Evolutionary conservation across 2,329 filamentous ascomycete species (phyloP), one percentile per base, ranked within the genome.

Genomic region (Alternaria brassicae): DNA sequence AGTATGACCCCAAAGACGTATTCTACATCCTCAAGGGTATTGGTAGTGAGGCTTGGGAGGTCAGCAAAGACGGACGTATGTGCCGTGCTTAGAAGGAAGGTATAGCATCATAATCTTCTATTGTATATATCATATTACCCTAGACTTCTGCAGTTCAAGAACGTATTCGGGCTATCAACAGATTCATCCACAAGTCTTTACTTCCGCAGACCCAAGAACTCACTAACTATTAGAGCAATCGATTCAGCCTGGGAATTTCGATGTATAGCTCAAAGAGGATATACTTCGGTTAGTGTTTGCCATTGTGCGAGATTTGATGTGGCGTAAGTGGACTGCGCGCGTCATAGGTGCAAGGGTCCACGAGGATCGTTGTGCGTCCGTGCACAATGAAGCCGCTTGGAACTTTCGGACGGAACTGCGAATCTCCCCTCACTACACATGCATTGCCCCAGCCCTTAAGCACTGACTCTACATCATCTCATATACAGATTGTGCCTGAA

Each of bases 21-120:
- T 67, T 73, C 21, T 72, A 69, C 40, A 65, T 58, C 2, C 42
- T 36, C 15, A 67, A 58, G 21, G 62, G 61, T 9, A 67, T 72
- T 8, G 70, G 70, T 4, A 72, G 69, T 45, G 68, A 73, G 12
- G 56, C 30, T 2, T 70, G 67, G 67, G 41, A 40, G 1, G 53
- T 58, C 3, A 53, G 23, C 23, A 50, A 17, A 5, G 65, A 66
- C 23, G 68, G 65, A n/a, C 36, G 66, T 4, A 40, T 68, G 51
- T 68, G 66, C 40, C 57, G 49, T 40, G 17, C 53, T 19, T 57
- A 53, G n/a, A 19, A 12, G 32, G 1, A 34, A 15, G 13, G 19
- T 5, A 9, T 48, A 36, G 7, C 21, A 10, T 21, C 17, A 23
- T n/a, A 36, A 12, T 8, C 2, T 48, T 48, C 44, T 48, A n/a